Evolutionary conservation across 2,329 filamentous ascomycete species (phyloP), one percentile per base, ranked within the genome.

Genomic region (Mycogone perniciosa): DNA sequence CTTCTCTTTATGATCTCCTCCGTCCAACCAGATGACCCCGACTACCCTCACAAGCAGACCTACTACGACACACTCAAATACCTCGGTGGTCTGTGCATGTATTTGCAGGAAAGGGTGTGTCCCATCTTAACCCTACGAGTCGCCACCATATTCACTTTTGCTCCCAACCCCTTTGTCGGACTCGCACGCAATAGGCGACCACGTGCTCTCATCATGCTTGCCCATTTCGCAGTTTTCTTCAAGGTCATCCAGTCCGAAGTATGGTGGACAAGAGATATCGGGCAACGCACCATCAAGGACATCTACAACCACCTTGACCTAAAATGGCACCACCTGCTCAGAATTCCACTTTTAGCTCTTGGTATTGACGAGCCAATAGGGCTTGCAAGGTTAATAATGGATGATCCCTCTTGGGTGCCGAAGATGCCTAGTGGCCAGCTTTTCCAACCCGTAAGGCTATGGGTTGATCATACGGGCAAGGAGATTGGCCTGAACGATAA

Each of bases 231-330:
- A 5, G 67, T 69, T 42, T 81, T 81, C 49, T 60, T 72, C 46
- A 80, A 77, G 59, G 47, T 77, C 20, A 38, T 51, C 2, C 2
- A 62, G 66, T 8, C 47, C 55, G 54, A 54, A 1, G 56, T 74
- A 4, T 82, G 79, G 79, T 82, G 78, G 78, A 63, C 77, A 48
- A 50, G 57, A 3, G 72, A 69, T 26, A 69, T 82, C 20, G 68
- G 69, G 2, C 63, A 76, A 37, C 70, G 69, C 11, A 71, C 77
- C 52, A 68, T 80, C 7, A 58, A 56, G 5, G 70, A 76, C 50
- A 73, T 81, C 30, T 63, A 59, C 52, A 54, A 66, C 5, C 56
- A 68, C 13, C 55, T 79, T 11, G 70, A 67, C 3, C 58, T 63
- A 0, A 62, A 67, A 31, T 78, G 73, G 74, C 59, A 59, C 4